Evolutionary conservation across 2,329 filamentous ascomycete genomes (phyloP), one percentile per base, ranked within the genome.

Genomic region (Aspergillus thermomutatus): DNA sequence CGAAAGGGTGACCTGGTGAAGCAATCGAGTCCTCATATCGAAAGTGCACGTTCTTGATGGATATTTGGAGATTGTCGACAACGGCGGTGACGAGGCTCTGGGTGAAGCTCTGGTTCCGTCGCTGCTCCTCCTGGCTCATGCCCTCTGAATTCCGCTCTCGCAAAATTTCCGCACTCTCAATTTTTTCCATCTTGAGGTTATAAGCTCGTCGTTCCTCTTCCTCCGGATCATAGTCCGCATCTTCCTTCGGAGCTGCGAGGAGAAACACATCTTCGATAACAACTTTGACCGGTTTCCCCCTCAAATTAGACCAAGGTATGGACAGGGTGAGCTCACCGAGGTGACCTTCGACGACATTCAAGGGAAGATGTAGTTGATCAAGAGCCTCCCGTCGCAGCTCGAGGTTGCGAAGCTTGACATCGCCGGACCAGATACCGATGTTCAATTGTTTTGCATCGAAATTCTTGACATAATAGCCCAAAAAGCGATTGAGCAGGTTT

Each of bases 381-480:
- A 99, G 87, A 19, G 94, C 94, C 81, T 99, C 94, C 57, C 90
- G 86, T 55, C 92, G 91, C 49, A 99, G 83, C 79, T 99, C 90
- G 57, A 99, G 87, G 69, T 99, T 88, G 59, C 88, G 87, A 48
- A 99, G 83, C 78, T 96, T 96, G 69, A 99, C 94, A 79, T 99
- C 94, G 67, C 95, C 94, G 23, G 91, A 96, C 94, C 93, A 99
- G 69, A 99, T 99, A 62, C 95, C 94, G 62, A 99, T 92, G 73
- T 99, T 99, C 64, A 99, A 84, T 80, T 99, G 94, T 69, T 91
- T 89, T 54, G 94, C 91, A 76, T 99, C 94, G 74, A 99, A 99
- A 78, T 99, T 97, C 83, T 96, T 92, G 77, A 99, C 93, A 77
- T 99, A 99, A 89, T 97, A 96, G 83, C 94, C 95, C 85, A 99